Evolutionary conservation across 2,329 filamentous ascomycete species (phyloP), one percentile per base, ranked within the genome.

Genomic region (Didymella sp.): DNA sequence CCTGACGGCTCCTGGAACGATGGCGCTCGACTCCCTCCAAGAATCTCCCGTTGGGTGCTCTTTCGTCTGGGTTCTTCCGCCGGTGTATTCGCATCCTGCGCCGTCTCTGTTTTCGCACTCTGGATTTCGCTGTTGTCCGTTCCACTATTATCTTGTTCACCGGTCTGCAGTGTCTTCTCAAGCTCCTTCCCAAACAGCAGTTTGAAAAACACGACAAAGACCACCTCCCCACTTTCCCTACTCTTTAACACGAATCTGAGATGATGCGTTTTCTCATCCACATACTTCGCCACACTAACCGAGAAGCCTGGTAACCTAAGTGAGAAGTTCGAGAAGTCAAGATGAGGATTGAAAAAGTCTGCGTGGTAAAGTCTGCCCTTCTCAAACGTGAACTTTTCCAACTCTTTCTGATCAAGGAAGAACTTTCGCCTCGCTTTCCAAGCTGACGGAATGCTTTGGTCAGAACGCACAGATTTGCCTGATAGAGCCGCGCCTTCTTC

Each of bases 341-440:
- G 63, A 63, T 81, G 80, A 21, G 78, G 78, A 50, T 82, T 82
- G 70, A 78, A 80, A 56, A 82, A 81, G 52, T 82, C 80, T 1
- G 69, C 78, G 35, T 78, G 73, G 51, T 82, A 81, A 51, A 76
- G 51, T 19, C 80, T 55, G 0, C 76, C 79, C 52, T 77, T 74
- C 55, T 81, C 78, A 44, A 81, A 81, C 0, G 71, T 69, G 44
- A 80, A 78, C 0, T 58, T 45, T 27, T 76, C 67, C 11, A 78
- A 67, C 43, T 27, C 78, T 72, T 19, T 62, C 56, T 63, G 56
- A 5, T 73, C 68, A 6, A 80, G 68, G 56, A 80, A 81, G 61
- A 73, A 68, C 58, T 81, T 82, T 11, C 79, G 68, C n/a, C 80
- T 66, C 63, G 80, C 80, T 42, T 77, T 76, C 48, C 73, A 73